Conservation (phyloP, 2,329 filamentous ascomycete species). For the Thielaviopsis ethacetica region DNA sequence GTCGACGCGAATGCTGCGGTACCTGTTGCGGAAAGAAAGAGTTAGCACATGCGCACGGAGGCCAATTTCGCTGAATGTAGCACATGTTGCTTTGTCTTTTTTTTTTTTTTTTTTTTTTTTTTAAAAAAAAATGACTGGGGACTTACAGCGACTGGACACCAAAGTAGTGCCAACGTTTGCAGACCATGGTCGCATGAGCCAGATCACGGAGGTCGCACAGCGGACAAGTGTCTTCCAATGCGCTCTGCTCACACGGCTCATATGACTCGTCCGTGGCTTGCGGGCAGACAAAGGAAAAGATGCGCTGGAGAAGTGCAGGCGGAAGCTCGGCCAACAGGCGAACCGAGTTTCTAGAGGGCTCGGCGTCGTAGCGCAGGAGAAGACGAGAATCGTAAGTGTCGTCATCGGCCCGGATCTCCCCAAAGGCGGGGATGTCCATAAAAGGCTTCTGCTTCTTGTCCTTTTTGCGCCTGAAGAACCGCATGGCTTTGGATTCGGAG, state of each 20-base stretch:
- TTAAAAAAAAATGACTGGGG: constrained; percentile 24
- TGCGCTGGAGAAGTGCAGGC: constrained; percentile 51
- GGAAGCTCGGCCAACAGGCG: constrained; percentile 40
- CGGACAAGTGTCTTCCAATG: constrained; percentile 70
- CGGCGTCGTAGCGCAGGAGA: constrained; percentile 15
- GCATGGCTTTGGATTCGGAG: constrained; percentile 9
- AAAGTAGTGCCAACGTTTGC: constrained; percentile 49
- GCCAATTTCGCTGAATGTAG: neutral
- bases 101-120: too few relatives aligned
- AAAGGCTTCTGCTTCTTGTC: constrained; percentile 19
- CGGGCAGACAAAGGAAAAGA: constrained; percentile 72
- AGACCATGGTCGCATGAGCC: constrained; percentile 60
- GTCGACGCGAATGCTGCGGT: constrained; percentile 82
- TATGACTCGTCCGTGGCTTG: constrained; percentile 65
- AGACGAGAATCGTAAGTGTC: constrained; percentile 5
- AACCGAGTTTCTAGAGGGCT: constrained; percentile 26
- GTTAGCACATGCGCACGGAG: neutral
- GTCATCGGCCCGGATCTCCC: constrained; percentile 9
- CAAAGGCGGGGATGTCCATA: constrained; percentile 16
- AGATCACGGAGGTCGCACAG: constrained; percentile 85
- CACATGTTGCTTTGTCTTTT: too few relatives aligned
- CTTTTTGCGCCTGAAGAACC: constrained; percentile 21
- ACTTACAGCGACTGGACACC: constrained; percentile 45
- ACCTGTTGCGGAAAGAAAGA: constrained; percentile 33
- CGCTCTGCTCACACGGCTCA: constrained; percentile 66